A percentile compares a stretch with the other conserved stretches of the same genome.
Conservation (phyloP, 208 protist species). For the Trypanosoma avium region DNA sequence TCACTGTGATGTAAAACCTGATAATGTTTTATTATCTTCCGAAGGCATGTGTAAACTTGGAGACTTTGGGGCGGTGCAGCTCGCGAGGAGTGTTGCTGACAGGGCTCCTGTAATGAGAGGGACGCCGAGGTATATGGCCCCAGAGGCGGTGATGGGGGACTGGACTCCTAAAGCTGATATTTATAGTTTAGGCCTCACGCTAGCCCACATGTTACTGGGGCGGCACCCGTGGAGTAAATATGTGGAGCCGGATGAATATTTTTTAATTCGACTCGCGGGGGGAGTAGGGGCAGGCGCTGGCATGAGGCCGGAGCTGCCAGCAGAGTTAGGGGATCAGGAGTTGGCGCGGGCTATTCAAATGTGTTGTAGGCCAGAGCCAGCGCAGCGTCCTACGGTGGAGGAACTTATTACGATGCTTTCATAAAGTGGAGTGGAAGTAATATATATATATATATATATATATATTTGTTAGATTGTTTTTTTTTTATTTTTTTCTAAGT, state of each 20-base stretch:
- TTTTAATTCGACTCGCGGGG: conserved; percentile 40
- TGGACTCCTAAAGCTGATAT: conserved; percentile 22
- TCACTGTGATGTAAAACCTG: conserved; percentile 81
- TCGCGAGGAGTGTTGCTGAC: conserved; percentile 5
- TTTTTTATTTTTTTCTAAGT: conserved; percentile 11
- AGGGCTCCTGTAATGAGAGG: conserved; percentile 8
- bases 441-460: conserved; percentile 7
- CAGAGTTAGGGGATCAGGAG: conserved; percentile 36
- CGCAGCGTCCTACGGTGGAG: conserved; percentile 42
- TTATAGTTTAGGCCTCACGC: conserved; percentile 30
- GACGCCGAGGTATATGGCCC: conserved; percentile 34
- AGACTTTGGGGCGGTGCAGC: conserved; percentile 36
- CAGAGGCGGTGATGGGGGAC: conserved; percentile 20
- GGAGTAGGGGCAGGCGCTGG: conserved; percentile 27
- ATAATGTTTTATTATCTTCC: conserved; percentile 59
- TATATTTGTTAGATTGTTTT: conserved; percentile 14
- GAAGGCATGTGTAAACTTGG: conserved; percentile 37
- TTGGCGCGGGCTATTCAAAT: conserved; percentile 36
- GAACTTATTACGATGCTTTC: conserved; percentile 47
- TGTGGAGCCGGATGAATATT: conserved; percentile 46
- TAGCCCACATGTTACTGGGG: conserved; percentile 25
- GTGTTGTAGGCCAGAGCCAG: conserved; percentile 45
- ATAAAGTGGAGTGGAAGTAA: conserved; percentile 3
- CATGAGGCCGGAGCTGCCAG: conserved; percentile 44
- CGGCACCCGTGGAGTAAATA: conserved; percentile 24